phyloP scores from a whole-genome alignment of 73 alveolate species.

The Tetrahymena borealis region DNA sequence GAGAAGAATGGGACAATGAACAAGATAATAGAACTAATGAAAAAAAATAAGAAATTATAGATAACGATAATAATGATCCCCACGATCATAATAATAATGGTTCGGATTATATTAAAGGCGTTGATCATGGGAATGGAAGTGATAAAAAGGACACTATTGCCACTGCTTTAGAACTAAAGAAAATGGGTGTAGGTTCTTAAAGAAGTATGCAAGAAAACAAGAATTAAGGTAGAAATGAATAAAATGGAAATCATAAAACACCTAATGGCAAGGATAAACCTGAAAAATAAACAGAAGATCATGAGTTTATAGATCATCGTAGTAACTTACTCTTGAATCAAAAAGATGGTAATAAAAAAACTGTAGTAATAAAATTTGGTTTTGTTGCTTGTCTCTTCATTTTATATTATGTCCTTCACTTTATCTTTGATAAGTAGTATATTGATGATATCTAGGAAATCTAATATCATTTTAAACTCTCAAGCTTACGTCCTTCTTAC shows the following conservation, averaged over 20 bases:
- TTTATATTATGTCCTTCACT: conserved; percentile 13
- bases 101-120: background rate
- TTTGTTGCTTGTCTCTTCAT: conserved; percentile 20
- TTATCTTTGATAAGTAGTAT: conserved; percentile 19
- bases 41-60: background rate
- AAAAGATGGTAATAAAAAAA: conserved; percentile 29
- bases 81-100: conserved; percentile 3
- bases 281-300: conserved; percentile 32
- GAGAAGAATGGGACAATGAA: background rate
- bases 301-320: conserved; percentile 19
- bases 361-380: conserved; percentile 6
- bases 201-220: too few species aligned
- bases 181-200: too few species aligned
- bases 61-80: background rate
- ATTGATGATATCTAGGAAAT: conserved; percentile 3
- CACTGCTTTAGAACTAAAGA: background rate
- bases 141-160: background rate
- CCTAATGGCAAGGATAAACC: background rate
- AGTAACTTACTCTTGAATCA: conserved; percentile 7
- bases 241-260: background rate
- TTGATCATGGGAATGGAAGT: background rate
- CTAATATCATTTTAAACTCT: background rate
- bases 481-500: conserved; percentile 12
- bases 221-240: background rate
- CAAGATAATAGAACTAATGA: background rate